Evolutionary conservation across 2,329 filamentous ascomycete genomes (phyloP), one percentile per base, ranked within the genome.

Genomic region (Lojkania enalia): DNA sequence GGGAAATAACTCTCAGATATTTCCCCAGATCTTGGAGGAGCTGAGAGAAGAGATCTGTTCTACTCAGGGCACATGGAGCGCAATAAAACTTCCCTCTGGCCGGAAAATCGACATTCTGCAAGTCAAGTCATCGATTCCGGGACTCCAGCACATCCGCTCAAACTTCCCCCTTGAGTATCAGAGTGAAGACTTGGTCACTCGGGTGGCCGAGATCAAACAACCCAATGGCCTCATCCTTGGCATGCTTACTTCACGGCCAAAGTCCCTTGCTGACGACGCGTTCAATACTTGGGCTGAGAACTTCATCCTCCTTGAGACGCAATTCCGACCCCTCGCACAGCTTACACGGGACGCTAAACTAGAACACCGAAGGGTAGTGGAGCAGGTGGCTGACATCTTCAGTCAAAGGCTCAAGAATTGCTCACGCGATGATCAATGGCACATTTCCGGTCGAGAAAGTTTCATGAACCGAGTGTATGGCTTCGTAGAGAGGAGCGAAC

Each of bases 341-440:
- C 51, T 62, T 2, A 54, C 57, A 14, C 39, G 43, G 30, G 48
- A 48, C 3, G 43, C 52, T 5, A 48, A 51, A 21, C 44, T 42
- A 20, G 52, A 58, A 36, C 53, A 60, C 23, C 55, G 53, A 5
- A 52, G 51, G 18, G 49, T 49, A 4, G 55, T 53, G 35, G 33
- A 50, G 11, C 45, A 40, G 4, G 55, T 66, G 20, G 55, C 59
- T 4, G 54, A 57, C 3, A 54, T 64, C n/a, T 66, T 66, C 42
- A 56, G 63, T 36, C 49, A 49, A 13, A 55, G 48, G 31, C 55
- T 66, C 23, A 63, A 60, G 42, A 66, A 66, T 19, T 33, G 59
- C 12, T 60, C 60, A 9, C 51, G 49, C 15, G 51, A 62, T 36
- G 63, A 66, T 27, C 56, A 63, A 37, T 66, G 63, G 63, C 31